Conservation (phyloP, 208 protist species). For the Trypanosoma cruzi region DNA sequence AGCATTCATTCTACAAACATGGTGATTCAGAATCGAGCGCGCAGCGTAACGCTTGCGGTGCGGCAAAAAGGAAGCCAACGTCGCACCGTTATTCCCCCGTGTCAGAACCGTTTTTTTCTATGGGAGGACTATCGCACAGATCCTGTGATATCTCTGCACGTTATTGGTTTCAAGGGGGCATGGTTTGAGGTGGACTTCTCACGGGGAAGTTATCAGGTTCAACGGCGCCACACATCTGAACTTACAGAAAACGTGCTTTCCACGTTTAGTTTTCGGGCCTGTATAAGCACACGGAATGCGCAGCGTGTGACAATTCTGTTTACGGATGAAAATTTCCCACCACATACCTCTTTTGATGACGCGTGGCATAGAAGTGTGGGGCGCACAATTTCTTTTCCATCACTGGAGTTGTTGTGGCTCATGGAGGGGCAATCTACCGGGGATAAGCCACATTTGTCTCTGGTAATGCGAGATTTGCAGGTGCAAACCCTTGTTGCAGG, state of each 20-base stretch:
- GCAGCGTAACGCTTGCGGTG: constrained; percentile 47
- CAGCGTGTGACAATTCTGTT: constrained; percentile 62
- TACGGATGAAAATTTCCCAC: constrained; percentile 46
- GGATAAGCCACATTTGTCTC: constrained; percentile 32
- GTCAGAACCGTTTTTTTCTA: constrained; percentile 78
- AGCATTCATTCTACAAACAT: constrained; percentile 66
- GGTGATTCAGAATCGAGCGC: constrained; percentile 71
- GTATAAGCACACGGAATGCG: constrained; percentile 54
- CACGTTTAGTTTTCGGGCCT: constrained; percentile 63
- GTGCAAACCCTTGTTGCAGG: constrained; percentile 51
- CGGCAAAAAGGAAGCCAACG: constrained; percentile 64
- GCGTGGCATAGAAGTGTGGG: constrained; percentile 43
- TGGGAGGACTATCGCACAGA: constrained; percentile 70
- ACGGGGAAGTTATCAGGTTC: constrained; percentile 59
- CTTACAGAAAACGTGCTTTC: constrained; percentile 8
- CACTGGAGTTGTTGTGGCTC: constrained; percentile 50
- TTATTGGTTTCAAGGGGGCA: constrained; percentile 56
- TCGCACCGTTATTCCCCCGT: constrained; percentile 57
- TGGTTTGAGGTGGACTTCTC: constrained; percentile 87
- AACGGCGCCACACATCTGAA: constrained; percentile 34
- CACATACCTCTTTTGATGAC: constrained; percentile 43
- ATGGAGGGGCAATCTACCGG: constrained; percentile 10
- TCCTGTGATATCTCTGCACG: constrained; percentile 61
- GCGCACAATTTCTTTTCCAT: constrained; percentile 40
- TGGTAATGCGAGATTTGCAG: constrained; percentile 52